These are phyloP conservation scores for Collariella sp. DNA, from an alignment of 495 filamentous ascomycete genomes.

Conservation along the genomic window DNA sequence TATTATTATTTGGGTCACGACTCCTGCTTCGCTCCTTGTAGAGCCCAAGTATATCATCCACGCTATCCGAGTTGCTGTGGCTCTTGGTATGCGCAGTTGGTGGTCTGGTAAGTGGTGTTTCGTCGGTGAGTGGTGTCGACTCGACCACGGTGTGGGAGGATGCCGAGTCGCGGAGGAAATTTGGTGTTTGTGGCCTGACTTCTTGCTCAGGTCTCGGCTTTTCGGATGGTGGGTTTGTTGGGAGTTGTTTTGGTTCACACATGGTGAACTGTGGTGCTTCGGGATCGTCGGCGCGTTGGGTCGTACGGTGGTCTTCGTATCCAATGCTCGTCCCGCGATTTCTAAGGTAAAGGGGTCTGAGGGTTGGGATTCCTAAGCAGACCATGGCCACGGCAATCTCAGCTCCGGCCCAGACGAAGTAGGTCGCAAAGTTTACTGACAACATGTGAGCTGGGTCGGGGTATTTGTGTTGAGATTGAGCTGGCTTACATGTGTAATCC, in stretches of 20 bases:
- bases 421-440: constrained; percentile 33
- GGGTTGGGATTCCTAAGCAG: constrained; percentile 33
- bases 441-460: not conserved
- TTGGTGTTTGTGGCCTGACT: not conserved
- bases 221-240: too few species aligned
- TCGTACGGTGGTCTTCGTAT: constrained; percentile 9
- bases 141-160: constrained; percentile 23
- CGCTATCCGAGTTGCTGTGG: constrained; percentile 19
- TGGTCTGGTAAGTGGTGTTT: constrained; percentile 8
- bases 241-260: constrained; percentile 1
- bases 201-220: too few species aligned
- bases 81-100: constrained; percentile 9
- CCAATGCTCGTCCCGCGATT: constrained; percentile 19
- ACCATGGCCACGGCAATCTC: constrained; percentile 36
- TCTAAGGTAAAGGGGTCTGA: constrained; percentile 29
- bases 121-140: constrained; percentile 3
- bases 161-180: constrained; percentile 17
- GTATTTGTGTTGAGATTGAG: not conserved
- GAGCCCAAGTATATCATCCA: constrained; percentile 28
- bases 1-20: not conserved
- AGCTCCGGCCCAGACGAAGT: constrained; percentile 35
- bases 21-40: constrained; percentile 22
- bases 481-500: constrained; percentile 30
- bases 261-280: constrained; percentile 27
- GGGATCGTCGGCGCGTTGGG: constrained; percentile 14